Evolutionary conservation across 2,329 filamentous ascomycete genomes (phyloP).

Genomic region (Ophiostoma quercus): DNA sequence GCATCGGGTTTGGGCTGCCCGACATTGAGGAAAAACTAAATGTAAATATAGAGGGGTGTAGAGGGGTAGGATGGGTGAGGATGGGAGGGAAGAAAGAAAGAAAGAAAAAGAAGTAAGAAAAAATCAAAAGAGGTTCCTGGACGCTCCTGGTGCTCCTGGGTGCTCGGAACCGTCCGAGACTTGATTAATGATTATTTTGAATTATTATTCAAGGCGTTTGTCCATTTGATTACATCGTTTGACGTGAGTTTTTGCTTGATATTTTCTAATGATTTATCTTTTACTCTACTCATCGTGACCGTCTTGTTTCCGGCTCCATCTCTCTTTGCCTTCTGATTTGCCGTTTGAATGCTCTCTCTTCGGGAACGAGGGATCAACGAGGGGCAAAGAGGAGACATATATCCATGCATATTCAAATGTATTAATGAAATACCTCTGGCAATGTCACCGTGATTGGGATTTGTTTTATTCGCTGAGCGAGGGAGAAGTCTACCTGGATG

Average conservation of each 20-base stretch:
- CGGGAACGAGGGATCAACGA: not conserved
- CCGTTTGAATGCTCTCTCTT: not conserved
- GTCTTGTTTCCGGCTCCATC: slow-evolving; percentile 10
- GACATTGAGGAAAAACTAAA: not conserved
- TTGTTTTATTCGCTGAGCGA: not conserved
- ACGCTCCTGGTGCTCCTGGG: not conserved
- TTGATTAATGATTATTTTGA: not conserved
- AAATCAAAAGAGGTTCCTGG: not conserved
- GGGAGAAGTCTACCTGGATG: not conserved
- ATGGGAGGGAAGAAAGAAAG: not conserved
- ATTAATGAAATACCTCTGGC: not conserved
- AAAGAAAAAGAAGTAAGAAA: not conserved
- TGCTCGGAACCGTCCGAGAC: not conserved
- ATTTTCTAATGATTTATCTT: not conserved
- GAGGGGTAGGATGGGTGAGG: not conserved
- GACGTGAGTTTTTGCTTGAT: not conserved
- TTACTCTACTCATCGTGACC: not conserved
- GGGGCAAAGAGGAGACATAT: slow-evolving; percentile 9
- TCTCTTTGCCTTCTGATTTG: not conserved
- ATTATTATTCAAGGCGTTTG: not conserved
- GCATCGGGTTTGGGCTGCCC: slow-evolving; percentile 8
- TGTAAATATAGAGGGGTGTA: slow-evolving; percentile 6
- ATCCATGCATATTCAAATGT: not conserved
- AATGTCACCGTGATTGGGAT: slow-evolving; percentile 1
- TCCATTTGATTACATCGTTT: not conserved